Conservation (phyloP, 768 basidiomycete species). For the Galerina marginata region DNA sequence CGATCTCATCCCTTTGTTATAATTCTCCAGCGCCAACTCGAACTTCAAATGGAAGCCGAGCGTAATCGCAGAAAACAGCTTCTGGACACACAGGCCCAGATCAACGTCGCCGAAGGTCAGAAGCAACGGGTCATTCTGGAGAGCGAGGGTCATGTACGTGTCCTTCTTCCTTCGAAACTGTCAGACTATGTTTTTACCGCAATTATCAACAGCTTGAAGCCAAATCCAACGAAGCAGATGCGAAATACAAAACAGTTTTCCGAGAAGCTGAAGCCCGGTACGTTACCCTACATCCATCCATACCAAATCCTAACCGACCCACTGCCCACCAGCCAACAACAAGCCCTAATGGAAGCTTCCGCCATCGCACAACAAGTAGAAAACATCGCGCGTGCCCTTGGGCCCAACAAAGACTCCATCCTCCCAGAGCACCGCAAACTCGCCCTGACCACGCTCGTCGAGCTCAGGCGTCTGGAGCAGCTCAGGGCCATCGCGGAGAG, state of each 20-base stretch:
- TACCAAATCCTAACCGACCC: neutral
- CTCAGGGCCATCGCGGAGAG: constrained; percentile 56
- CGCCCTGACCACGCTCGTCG: constrained; percentile 49
- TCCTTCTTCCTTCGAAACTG: neutral
- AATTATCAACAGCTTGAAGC: constrained; percentile 55
- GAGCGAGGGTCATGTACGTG: constrained; percentile 54
- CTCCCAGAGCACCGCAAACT: constrained; percentile 39
- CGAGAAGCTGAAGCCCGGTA: constrained; percentile 57
- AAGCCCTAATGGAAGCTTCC: constrained; percentile 49
- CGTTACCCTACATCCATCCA: neutral
- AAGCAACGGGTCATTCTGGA: constrained; percentile 62
- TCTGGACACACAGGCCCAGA: constrained; percentile 60
- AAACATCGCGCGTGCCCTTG: constrained; percentile 47
- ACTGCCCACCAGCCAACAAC: constrained; percentile 37
- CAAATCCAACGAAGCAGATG: constrained; percentile 61
- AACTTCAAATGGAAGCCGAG: constrained; percentile 66
- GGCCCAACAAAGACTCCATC: constrained; percentile 32
- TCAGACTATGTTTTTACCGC: too few relatives aligned
- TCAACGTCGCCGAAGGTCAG: constrained; percentile 63
- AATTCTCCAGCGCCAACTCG: constrained; percentile 53
- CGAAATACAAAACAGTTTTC: constrained; percentile 52
- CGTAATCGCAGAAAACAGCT: constrained; percentile 60
- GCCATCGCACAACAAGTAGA: constrained; percentile 57
- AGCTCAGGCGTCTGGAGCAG: constrained; percentile 57
- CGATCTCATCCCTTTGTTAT: neutral